Base-by-base conservation (phyloP, 2,329 filamentous ascomycete genomes). In the Achaetomium macrosporum region DNA sequence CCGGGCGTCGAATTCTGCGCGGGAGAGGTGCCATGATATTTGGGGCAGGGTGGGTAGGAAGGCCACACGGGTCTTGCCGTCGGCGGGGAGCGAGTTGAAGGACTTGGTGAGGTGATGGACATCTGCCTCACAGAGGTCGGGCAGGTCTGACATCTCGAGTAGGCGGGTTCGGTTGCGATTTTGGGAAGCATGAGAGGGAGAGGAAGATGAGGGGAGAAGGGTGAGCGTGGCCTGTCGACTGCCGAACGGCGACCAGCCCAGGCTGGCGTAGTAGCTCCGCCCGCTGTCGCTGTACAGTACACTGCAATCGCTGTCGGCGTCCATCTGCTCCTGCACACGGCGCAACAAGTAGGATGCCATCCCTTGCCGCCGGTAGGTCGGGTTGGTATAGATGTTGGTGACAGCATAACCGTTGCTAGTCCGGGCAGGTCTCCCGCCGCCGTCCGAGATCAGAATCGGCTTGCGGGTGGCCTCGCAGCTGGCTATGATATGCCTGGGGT, bases 311-410 rank as follows among this genome's bases (percentile, higher is more conserved):
- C 65, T 60, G n/a, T 63, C 60, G 35, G 46, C 15, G 51, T 72
- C 69, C 57, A 72, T 65, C n/a, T 54, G 54, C 41, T 68, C 57
- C 49, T 68, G 65, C 2, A 71, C 55, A n/a, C 57, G 57, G 39
- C 50, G 60, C 37, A 73, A 58, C 51, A 73, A 64, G 52, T 59
- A 57, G n/a, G 63, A 65, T 1, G 69, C 71, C 63, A 70, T 66
- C 25, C 70, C 69, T 7, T 61, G 53, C 31, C 60, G 59, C 39
- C 69, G 67, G 40, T 67, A 64, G 17, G 64, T 57, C 6, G 65
- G 61, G 42, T 66, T 65, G 7, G 71, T 73, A 57, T 66, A 68
- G 15, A 72, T 57, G 41, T 69, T 65, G 45, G 66, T 64, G 42
- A 73, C 63, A 46, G 63, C 57, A 52, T 65, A 67, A n/a, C 63